phyloP scores from a whole-genome alignment of 108 stramenopile species.

The Nitzschia inconspicua region DNA sequence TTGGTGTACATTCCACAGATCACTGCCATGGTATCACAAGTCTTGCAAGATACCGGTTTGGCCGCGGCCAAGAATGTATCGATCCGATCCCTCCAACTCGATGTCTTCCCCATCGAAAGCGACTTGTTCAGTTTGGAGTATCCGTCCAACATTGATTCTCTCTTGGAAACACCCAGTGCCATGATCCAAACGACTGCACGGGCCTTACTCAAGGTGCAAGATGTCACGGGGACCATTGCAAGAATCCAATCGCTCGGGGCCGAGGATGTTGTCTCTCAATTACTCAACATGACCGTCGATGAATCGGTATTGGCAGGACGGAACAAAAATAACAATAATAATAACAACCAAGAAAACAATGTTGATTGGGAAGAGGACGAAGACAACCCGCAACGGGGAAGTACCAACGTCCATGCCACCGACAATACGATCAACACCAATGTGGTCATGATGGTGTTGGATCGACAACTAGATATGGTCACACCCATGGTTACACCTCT shows the following conservation, averaged over 20 bases:
- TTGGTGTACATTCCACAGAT: constrained; percentile 52
- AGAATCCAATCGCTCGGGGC: constrained; percentile 72
- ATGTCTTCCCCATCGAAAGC: constrained; percentile 49
- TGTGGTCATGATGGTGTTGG: constrained; percentile 83
- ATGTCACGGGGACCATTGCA: constrained; percentile 61
- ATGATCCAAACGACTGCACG: constrained; percentile 61
- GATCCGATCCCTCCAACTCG: constrained; percentile 38
- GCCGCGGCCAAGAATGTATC: constrained; percentile 22
- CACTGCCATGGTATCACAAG: constrained; percentile 29
- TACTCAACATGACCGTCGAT: constrained; percentile 62
- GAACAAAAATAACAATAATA: no score
- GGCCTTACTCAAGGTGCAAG: constrained; percentile 74
- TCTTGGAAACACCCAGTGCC: constrained; percentile 60
- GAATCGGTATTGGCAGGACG: no score
- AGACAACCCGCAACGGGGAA: background rate
- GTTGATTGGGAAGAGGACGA: background rate
- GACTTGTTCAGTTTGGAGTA: constrained; percentile 50
- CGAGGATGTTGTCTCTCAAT: constrained; percentile 68
- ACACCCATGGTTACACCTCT: constrained; percentile 94
- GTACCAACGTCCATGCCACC: background rate
- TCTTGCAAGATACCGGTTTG: constrained; percentile 22
- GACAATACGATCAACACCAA: constrained; percentile 10
- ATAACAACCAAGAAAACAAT: background rate
- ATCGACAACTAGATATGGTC: constrained; percentile 88
- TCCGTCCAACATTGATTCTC: constrained; percentile 30